Conservation (phyloP, 805 yeast species). For the Starmerella scarabaei region DNA sequence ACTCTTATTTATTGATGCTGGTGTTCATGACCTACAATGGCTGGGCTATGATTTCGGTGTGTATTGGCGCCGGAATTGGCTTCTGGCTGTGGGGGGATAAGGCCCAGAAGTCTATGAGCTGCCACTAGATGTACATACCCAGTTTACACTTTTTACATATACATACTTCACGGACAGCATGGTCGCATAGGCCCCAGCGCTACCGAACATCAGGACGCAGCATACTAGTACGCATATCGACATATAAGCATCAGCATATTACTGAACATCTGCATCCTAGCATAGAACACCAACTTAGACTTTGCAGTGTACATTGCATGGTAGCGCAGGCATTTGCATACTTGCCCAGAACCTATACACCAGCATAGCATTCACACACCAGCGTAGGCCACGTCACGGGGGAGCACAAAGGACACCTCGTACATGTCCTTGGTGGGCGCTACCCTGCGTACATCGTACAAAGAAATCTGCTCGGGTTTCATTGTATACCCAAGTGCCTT, state of each 20-base stretch:
- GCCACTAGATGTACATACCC: conserved; percentile 16
- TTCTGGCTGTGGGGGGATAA: conserved; percentile 41
- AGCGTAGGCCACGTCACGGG: conserved; percentile 30
- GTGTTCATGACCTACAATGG: conserved; percentile 78
- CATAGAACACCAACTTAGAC: too few relatives aligned
- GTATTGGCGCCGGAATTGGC: conserved; percentile 60
- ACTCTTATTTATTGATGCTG: conserved; percentile 45
- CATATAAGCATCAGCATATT: too few relatives aligned
- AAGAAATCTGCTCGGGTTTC: conserved; percentile 35
- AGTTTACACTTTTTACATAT: background rate
- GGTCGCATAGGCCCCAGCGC: too few relatives aligned
- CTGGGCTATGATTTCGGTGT: conserved; percentile 68
- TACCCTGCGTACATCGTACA: conserved; percentile 84
- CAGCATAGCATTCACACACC: too few relatives aligned
- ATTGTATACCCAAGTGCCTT: conserved; percentile 36
- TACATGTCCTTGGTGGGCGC: conserved; percentile 97
- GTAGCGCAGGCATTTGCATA: too few relatives aligned
- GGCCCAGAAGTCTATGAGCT: conserved; percentile 20
- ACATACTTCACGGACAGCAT: background rate
- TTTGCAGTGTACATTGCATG: too few relatives aligned
- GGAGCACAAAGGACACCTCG: conserved; percentile 66
- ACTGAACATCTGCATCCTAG: too few relatives aligned
- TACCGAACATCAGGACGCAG: too few relatives aligned
- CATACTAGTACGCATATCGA: too few relatives aligned
- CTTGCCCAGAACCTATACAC: too few relatives aligned